Conservation (phyloP, 2,329 filamentous ascomycete species). For the Colletotrichum endophyticum region DNA sequence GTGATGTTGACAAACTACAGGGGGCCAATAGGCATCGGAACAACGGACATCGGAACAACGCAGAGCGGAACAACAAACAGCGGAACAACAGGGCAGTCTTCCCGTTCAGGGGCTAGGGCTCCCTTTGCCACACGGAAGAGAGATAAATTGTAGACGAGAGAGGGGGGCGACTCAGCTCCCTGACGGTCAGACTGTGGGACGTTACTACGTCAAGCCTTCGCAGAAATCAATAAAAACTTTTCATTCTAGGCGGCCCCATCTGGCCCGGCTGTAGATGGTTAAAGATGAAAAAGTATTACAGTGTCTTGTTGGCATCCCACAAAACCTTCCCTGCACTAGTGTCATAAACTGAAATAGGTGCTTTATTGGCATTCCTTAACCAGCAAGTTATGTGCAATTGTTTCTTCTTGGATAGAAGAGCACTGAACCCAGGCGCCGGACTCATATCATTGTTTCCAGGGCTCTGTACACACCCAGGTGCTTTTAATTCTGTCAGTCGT, state of each 20-base stretch:
- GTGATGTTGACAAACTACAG: neutral
- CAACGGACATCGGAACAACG: neutral
- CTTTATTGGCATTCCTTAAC: neutral
- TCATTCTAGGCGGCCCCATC: neutral
- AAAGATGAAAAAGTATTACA: neutral
- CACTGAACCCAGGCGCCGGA: neutral
- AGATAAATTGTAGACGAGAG: neutral
- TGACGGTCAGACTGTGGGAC: neutral
- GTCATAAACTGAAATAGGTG: neutral
- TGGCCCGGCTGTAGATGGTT: neutral
- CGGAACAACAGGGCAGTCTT: neutral
- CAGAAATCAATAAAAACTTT: neutral
- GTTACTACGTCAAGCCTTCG: neutral
- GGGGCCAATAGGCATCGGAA: neutral
- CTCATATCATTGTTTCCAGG: rapidly evolving
- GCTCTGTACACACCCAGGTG: neutral
- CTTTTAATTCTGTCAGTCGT: neutral
- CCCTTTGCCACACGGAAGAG: neutral
- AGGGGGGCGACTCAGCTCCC: neutral
- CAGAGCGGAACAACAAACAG: rapidly evolving
- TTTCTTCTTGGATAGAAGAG: neutral
- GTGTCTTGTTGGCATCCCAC: neutral
- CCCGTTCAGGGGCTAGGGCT: neutral
- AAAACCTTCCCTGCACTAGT: rapidly evolving
- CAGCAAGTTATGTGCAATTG: neutral